Percentiles rank a stretch among this genome's conserved stretches.
phyloP scores from a whole-genome alignment of 2,329 filamentous ascomycete genomes.

The Blumeriella jaapii region DNA sequence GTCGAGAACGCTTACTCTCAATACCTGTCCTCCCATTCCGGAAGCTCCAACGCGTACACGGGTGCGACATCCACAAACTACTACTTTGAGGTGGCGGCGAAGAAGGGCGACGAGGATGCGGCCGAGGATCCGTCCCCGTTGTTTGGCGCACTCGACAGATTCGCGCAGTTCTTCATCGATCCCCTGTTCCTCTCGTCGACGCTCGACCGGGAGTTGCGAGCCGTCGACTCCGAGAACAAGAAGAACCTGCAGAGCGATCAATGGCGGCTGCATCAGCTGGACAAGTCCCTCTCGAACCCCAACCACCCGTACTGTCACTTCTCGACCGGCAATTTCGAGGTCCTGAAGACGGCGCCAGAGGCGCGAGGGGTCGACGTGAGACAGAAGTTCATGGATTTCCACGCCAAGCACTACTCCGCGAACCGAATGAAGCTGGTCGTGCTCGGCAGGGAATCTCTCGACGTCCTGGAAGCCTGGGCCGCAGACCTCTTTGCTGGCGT shows the following conservation, averaged over 20 bases:
- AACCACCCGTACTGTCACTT: conserved; percentile 64
- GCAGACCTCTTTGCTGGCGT: conserved; percentile 57
- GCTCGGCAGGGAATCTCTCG: conserved; percentile 53
- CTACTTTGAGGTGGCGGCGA: conserved; percentile 89
- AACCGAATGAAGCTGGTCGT: conserved; percentile 67
- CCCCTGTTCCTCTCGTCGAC: conserved; percentile 61
- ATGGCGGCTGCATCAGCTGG: conserved; percentile 60
- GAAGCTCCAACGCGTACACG: conserved; percentile 91
- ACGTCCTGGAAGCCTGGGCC: conserved; percentile 57
- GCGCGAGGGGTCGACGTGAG: conserved; percentile 56
- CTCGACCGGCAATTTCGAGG: conserved; percentile 61
- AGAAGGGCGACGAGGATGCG: conserved; percentile 55
- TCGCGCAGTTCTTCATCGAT: conserved; percentile 64
- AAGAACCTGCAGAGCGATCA: conserved; percentile 66
- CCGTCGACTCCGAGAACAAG: conserved; percentile 71
- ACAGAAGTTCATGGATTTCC: conserved; percentile 62
- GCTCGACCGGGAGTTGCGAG: conserved; percentile 57
- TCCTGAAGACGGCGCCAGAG: conserved; percentile 56
- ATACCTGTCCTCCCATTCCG: conserved; percentile 82
- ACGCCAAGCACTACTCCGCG: conserved; percentile 60
- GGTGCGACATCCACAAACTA: conserved; percentile 92
- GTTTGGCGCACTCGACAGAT: conserved; percentile 61
- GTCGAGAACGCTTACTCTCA: conserved; percentile 92
- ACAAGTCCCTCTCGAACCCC: conserved; percentile 58
- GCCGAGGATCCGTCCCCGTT: conserved; percentile 50